These are phyloP conservation scores for Diplodia scrobiculata DNA, from an alignment of 2,329 filamentous ascomycete genomes.

Conservation along the genomic window DNA sequence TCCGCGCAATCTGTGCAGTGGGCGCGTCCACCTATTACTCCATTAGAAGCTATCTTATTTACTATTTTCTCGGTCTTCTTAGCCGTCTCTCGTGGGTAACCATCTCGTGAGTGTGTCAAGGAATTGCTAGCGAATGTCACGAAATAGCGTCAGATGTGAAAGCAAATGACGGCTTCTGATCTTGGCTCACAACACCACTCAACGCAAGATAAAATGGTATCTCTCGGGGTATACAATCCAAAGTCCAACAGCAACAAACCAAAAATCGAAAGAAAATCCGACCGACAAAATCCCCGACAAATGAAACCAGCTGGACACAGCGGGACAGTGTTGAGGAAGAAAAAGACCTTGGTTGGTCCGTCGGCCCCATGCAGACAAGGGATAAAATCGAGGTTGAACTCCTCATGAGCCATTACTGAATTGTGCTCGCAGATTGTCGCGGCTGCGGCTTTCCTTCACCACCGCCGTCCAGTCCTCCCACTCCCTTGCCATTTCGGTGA, in stretches of 20 bases:
- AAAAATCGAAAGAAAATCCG: background rate
- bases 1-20: slow-evolving; percentile 14
- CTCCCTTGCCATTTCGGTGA: slow-evolving; percentile 91
- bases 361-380: background rate
- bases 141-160: background rate
- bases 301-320: slow-evolving; percentile 23
- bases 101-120: slow-evolving; percentile 6
- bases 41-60: slow-evolving; percentile 18
- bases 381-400: background rate
- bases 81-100: slow-evolving; percentile 25
- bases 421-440: slow-evolving; percentile 24
- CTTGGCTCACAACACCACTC: slow-evolving; percentile 17
- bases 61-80: slow-evolving; percentile 9
- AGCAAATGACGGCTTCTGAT: background rate
- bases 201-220: slow-evolving; percentile 12
- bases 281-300: slow-evolving; percentile 17
- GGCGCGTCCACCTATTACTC: slow-evolving; percentile 25
- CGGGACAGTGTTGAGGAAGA: background rate
- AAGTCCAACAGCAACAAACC: slow-evolving; percentile 15
- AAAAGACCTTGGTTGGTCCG: background rate
- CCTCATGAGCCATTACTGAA: slow-evolving; percentile 14
- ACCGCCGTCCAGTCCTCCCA: slow-evolving; percentile 60
- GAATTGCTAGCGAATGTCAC: slow-evolving; percentile 23
- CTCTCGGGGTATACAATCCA: slow-evolving; percentile 26
- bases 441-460: slow-evolving; percentile 21